Conservation (phyloP, 78 protist species). For the Polysphondylium violaceum region DNA sequence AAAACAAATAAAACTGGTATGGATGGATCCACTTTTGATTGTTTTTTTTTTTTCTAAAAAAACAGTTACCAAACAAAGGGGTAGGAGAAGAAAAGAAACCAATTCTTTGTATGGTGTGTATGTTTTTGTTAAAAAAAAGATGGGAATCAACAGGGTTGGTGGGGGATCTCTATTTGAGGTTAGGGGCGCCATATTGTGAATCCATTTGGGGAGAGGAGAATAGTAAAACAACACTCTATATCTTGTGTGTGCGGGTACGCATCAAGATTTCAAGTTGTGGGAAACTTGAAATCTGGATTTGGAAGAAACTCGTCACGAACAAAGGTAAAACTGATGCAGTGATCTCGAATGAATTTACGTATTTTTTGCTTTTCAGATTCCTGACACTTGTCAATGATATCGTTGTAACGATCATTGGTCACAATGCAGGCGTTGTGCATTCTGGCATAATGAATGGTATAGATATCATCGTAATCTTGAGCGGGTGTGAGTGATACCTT, state of each 20-base stretch:
- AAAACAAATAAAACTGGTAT: no score
- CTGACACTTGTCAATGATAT: constrained; percentile 69
- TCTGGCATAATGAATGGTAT: constrained; percentile 75
- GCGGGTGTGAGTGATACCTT: constrained; percentile 81
- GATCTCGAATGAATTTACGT: constrained; percentile 76
- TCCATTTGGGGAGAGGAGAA: not conserved
- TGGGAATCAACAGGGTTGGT: no score
- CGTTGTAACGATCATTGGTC: constrained; percentile 83
- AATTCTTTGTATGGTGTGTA: not conserved
- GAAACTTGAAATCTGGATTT: constrained; percentile 68
- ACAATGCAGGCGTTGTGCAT: constrained; percentile 67
- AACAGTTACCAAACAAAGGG: no score
- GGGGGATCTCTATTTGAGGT: no score
- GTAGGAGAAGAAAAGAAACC: not conserved
- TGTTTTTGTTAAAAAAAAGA: not conserved
- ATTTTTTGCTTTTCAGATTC: constrained; percentile 28
- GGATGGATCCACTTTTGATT: no score
- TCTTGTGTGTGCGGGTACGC: not conserved
- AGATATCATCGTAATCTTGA: constrained; percentile 87
- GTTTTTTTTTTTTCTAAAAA: no score
- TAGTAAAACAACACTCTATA: not conserved
- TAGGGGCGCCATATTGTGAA: no score
- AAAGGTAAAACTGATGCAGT: constrained; percentile 80
- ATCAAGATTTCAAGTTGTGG: constrained; percentile 6
- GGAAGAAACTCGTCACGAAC: constrained; percentile 81